phyloP scores from a whole-genome alignment of 176 grass and related monocot genomes.

The Echinochloa phyllopogon region DNA sequence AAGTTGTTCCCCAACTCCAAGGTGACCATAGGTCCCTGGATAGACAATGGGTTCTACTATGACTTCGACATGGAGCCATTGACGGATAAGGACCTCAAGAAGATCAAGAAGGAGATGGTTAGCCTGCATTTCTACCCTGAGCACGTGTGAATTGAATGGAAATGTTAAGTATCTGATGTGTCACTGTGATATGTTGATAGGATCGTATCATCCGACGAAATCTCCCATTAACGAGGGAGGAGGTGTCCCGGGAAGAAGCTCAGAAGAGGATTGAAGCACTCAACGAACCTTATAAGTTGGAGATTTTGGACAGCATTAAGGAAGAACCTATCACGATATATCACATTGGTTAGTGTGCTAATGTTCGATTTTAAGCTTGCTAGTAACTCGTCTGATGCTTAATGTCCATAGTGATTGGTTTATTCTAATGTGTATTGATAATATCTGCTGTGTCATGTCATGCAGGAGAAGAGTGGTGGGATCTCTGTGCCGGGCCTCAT shows the following conservation, averaged over 20 bases:
- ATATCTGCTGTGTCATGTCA: background rate
- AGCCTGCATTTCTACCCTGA: conserved; percentile 1
- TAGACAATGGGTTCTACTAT: conserved; percentile 97
- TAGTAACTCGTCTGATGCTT: background rate
- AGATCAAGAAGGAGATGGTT: conserved; percentile 99
- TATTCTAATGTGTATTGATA: background rate
- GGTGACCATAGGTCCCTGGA: conserved; percentile 97
- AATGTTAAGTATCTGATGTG: conserved; percentile 40
- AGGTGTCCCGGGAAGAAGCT: conserved; percentile 88
- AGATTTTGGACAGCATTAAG: conserved; percentile 90
- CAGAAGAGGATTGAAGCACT: conserved; percentile 81
- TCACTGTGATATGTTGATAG: conserved; percentile 64
- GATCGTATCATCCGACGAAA: conserved; percentile 82
- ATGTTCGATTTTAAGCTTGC: background rate
- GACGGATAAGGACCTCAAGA: conserved; percentile 93
- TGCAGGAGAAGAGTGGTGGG: conserved; percentile 99
- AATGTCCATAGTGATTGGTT: background rate
- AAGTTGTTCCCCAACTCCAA: conserved; percentile 91
- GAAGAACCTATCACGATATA: conserved; percentile 97
- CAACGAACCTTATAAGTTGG: conserved; percentile 88
- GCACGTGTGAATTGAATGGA: background rate
- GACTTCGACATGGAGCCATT: conserved; percentile 96
- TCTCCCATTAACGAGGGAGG: conserved; percentile 85
- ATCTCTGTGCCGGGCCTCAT: conserved; percentile 96
- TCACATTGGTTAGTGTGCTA: conserved; percentile 70